Base-by-base conservation (phyloP, 2,329 filamentous ascomycete species). In the Pseudocercospora eumusae region DNA sequence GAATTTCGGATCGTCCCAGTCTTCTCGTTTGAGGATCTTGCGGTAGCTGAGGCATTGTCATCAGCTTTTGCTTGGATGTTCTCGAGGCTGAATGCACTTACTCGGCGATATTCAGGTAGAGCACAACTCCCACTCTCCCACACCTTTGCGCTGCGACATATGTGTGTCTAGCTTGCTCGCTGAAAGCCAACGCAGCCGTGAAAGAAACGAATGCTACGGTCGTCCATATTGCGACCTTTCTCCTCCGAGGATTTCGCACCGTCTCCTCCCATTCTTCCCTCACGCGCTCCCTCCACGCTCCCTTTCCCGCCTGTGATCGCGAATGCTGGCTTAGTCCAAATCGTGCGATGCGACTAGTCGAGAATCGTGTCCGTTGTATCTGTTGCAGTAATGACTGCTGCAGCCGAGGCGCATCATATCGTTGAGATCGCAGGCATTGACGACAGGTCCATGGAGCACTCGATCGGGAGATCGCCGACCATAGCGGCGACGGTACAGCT, bases 51-150 rank as follows among this genome's bases (percentile, higher is more conserved):
- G 9, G 44, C 44, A 8, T 13, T 47, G 54, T 59, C 55, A 13
- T 33, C 58, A 44, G 45, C 56, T 28, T 55, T 59, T 44, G 11
- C 11, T n/a, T 25, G 55, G 62, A n/a, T 49, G 13, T 15, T n/a
- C 27, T 10, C 36, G 11, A 28, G 44, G 36, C 81, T 96, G 92
- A 96, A 25, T n/a, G 15, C 27, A 53, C 49, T 53, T 25, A 53
- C 49, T 93, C 73, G 93, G 93, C 54, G 67, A 98, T 95, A 78
- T 90, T 93, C 61, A 96, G 81, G 13, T 85, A 86, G 69, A 98
- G 77, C 27, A 90, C 86, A 25, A 84, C 81, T 10, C 88, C 87
- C 21, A 98, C 93, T 65, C 93, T 85, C 8, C 90, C 89, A 33
- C 90, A 89, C 67, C 93, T 84, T 78, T 92, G 88, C 1, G 85